A percentile compares a stretch with the other conserved stretches of the same genome.
These are phyloP conservation scores for Bipolaris sorokiniana DNA, from an alignment of 2,329 filamentous ascomycete species.

Conservation along the genomic window DNA sequence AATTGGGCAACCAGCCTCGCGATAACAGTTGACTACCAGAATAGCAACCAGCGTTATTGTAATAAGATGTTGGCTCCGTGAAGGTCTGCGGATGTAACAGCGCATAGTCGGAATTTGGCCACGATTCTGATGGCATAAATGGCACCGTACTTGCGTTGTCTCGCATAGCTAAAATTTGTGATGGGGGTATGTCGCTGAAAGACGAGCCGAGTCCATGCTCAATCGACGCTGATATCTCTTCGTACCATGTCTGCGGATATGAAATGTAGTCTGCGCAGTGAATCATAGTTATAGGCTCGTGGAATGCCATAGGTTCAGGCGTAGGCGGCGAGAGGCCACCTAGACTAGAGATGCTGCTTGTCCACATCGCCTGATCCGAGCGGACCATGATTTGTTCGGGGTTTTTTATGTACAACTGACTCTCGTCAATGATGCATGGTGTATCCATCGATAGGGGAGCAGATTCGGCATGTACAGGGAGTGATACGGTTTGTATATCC, in stretches of 20 bases:
- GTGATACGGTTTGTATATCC: slow-evolving; percentile 28
- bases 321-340: slow-evolving; percentile 29
- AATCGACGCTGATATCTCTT: slow-evolving; percentile 28
- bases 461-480: slow-evolving; percentile 35
- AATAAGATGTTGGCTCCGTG: background rate
- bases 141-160: background rate
- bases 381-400: slow-evolving; percentile 30
- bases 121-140: background rate
- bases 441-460: slow-evolving; percentile 36
- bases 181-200: background rate
- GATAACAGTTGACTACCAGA: background rate
- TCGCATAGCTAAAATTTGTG: no score
- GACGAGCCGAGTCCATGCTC: slow-evolving; percentile 8
- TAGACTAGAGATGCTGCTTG: slow-evolving; percentile 10
- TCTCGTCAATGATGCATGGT: slow-evolving; percentile 32
- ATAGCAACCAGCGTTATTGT: background rate
- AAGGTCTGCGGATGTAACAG: background rate
- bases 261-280: slow-evolving; percentile 32
- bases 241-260: slow-evolving; percentile 31
- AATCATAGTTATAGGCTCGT: slow-evolving; percentile 30
- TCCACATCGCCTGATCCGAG: slow-evolving; percentile 26
- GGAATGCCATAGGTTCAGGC: slow-evolving; percentile 34
- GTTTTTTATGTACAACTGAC: slow-evolving; percentile 32
- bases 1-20: background rate
- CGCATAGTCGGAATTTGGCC: background rate